Conservation (phyloP, 2,329 filamentous ascomycete genomes). For the Mycosphaerella arachidis region DNA sequence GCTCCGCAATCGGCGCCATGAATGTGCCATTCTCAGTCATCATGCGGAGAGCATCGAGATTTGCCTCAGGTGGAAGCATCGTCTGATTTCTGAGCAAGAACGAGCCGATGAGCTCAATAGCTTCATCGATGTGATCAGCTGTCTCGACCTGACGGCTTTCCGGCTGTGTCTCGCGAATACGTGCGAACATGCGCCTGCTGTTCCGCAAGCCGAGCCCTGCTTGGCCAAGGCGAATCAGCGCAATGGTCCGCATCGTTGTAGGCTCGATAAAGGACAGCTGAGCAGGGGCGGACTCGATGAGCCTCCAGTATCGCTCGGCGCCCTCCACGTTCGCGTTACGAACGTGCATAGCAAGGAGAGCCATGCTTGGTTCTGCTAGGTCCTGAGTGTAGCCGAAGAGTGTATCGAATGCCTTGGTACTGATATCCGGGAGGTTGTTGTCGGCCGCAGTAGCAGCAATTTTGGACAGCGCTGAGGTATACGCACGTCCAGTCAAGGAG, state of each 20-base stretch:
- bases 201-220: constrained; percentile 75
- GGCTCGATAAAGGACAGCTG: constrained; percentile 73
- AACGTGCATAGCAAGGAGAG: constrained; percentile 81
- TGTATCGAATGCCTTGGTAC: constrained; percentile 53
- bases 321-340: constrained; percentile 73
- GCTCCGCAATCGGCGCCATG: constrained; percentile 55
- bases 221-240: constrained; percentile 79
- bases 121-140: constrained; percentile 81
- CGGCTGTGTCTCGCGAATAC: constrained; percentile 62
- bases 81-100: constrained; percentile 52
- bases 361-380: constrained; percentile 59
- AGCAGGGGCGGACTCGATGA: constrained; percentile 60
- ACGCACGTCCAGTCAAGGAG: constrained; percentile 54
- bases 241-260: constrained; percentile 83
- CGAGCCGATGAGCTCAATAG: constrained; percentile 63
- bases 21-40: constrained; percentile 64
- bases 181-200: constrained; percentile 79
- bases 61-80: constrained; percentile 50
- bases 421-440: constrained; percentile 63
- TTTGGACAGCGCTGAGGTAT: constrained; percentile 61
- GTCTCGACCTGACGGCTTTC: constrained; percentile 51
- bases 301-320: constrained; percentile 75
- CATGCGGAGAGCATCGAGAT: constrained; percentile 57
- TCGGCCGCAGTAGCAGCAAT: constrained; percentile 79
- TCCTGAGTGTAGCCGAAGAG: constrained; percentile 48